Conservation (phyloP, 1,139 yeast genomes). For the Debaryomycetaceae sp. region DNA sequence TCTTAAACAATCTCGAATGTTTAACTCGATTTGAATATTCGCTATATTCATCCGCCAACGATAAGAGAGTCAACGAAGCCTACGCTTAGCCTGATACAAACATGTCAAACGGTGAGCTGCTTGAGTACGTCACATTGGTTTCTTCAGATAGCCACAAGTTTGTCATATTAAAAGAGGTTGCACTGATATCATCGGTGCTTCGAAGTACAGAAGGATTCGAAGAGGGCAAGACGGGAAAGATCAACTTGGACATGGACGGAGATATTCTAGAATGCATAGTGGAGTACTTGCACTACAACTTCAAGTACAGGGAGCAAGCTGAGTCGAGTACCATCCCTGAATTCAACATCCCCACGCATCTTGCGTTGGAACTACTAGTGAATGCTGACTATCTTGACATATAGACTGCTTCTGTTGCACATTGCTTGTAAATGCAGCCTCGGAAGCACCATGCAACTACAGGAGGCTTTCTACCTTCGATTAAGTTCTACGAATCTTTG, state of each 20-base stretch:
- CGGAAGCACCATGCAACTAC: too few relatives aligned
- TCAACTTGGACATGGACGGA: conserved; percentile 64
- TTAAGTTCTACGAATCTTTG: too few relatives aligned
- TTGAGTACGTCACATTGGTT: conserved; percentile 56
- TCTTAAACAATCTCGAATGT: background rate
- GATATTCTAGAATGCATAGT: conserved; percentile 74
- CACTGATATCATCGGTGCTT: conserved; percentile 78
- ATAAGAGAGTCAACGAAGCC: too few relatives aligned
- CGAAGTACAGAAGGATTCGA: conserved; percentile 62
- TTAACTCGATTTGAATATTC: background rate
- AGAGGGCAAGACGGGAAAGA: conserved; percentile 50
- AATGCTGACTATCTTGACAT: conserved; percentile 88
- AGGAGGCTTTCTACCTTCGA: too few relatives aligned
- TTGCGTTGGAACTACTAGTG: conserved; percentile 85
- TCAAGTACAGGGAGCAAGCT: conserved; percentile 61
- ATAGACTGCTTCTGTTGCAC: conserved; percentile 7
- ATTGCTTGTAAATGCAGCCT: too few relatives aligned
- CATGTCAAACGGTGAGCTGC: background rate
- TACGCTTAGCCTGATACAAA: background rate
- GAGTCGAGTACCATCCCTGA: conserved; percentile 67
- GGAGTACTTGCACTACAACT: conserved; percentile 78
- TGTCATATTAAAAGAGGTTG: conserved; percentile 70
- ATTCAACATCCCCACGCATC: conserved; percentile 87
- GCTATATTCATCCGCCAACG: too few relatives aligned
- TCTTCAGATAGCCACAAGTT: conserved; percentile 73